Base-by-base conservation (phyloP, 164 flowering plant species). In the Warburgia ugandensis region DNA sequence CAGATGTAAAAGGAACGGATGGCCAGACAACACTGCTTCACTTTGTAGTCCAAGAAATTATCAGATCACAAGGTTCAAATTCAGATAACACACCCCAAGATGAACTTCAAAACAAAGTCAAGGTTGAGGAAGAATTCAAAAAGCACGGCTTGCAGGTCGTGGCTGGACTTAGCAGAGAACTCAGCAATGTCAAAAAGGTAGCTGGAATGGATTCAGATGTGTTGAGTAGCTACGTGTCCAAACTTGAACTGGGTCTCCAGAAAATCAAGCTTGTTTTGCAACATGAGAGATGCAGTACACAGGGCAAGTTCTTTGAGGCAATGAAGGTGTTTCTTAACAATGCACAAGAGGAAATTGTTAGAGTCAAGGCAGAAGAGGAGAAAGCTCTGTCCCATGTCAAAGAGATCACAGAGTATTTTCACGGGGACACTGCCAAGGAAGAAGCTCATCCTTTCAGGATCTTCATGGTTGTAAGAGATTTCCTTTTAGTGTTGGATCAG, bases 201-300 rank as follows among this genome's bases (percentile, higher is more conserved):
- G 99, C 99, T 29, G 97, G 89, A 26, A 88, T 92, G 94, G 99
- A 92, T 73, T 84, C 87, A 7, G 94, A 79, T 62, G 94, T 86
- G 36, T 49, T 92, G 41, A 77, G 76, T 56, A 55, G 95, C 71
- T 88, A 88, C 30, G 73, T 92, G n/a, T 55, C 76, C 10, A 92
- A 88, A 67, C 97, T 92, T 22, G 94, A 79, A 63, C 61, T 39
- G 56, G 99, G 97, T 37, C 91, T 88, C 44, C 80, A 80, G 46
- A 86, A 82, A 64, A 82, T 84, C 45, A 69, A 76, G 54, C 41
- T 29, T 26, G 79, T 80, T 19, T 57, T 82, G 68, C 83, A 73
- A 46, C 59, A 69, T 28, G 84, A 80, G 67, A 82, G 70, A 52
- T 71, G 79, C 39, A 67, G 68, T 35, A 59, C 63, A 56, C 69